Evolutionary conservation across 306 rosid species (phyloP), one percentile per base, ranked within the genome.

Genomic region (Begonia loranthoides): DNA sequence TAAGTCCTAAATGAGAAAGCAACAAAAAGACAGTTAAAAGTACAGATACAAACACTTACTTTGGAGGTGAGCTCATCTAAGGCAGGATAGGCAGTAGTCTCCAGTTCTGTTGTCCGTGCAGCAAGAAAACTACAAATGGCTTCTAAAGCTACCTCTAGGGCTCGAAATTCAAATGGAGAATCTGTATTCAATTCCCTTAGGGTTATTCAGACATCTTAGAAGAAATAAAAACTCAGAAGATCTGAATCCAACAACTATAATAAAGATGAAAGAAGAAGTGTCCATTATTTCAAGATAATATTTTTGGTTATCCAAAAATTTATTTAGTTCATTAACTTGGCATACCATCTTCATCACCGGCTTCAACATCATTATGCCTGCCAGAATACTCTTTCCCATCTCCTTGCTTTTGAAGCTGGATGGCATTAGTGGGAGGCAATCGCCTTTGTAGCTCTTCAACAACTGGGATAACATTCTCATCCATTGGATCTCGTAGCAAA

Each of bases 91-190:
- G 97, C 95, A 50, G 79, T 81, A 66, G 83, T 78, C 85, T 89
- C 95, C 69, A 89, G 63, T 60, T 89, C 97, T 13, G 81, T 55
- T 55, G 97, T 89, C 12, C 95, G 95, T 24, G 95, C 97, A 59
- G 94, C 85, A 76, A 85, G 97, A 68, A 70, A 82, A 68, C 97
- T 89, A 65, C 95, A 89, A 72, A 89, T 82, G 58, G 97, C 90
- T 69, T 89, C 97, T 76, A 89, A 82, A 54, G 94, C 94, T 21
- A 89, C 90, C 78, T 89, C 97, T 64, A 89, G 67, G 38, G 94
- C 95, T 34, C 97, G 90, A 62, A 89, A 89, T 52, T 89, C 97
- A 50, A 89, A 89, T n/a, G 95, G 95, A 55, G 95, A 89, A 62
- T 82, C 97, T 89, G 61, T 71, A 77, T 56, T 53, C 62, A 66